Base-by-base conservation (phyloP, 2,329 filamentous ascomycete genomes). In the Westerdykella ornata region DNA sequence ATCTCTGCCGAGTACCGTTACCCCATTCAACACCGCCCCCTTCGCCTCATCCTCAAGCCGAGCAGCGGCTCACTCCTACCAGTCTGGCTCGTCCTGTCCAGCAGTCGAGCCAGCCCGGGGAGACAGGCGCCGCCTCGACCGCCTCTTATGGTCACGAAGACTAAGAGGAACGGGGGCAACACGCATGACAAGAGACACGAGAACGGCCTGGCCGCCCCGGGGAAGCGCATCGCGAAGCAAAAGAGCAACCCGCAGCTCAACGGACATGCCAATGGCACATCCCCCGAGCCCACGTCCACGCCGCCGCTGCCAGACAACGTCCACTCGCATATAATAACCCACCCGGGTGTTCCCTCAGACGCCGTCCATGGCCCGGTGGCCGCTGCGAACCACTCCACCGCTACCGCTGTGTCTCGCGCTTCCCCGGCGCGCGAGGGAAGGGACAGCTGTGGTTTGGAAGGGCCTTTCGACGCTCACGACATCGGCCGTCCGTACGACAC, bases 181-280 rank as follows among this genome's bases (percentile, higher is more conserved):
- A 62, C 66, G 63, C 69, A 70, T 59, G 68, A 72, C 65, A 71
- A 68, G 56, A 81, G 84, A 68, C 84, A 94, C 71, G 88, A 95
- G 71, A 88, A 86, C 82, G 88, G 87, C 62, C 75, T 88, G 67
- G 84, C 88, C 75, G 82, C 82, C 60, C 80, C 84, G 39, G 83
- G 82, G 53, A 87, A 82, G 73, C 81, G 82, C 65, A 71, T 82
- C 57, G 56, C 63, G 46, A 69, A 66, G 58, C 67, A 71, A 59
- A 68, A 67, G 54, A 72, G 68, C 51, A 68, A 72, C 67, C 55
- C 65, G 26, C 54, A 67, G 46, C 66, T 71, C 56, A 64, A 68
- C 61, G 67, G 62, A 55, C 56, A 62, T 52, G 52, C 60, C 54
- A 69, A 70, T 64, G 66, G 63, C 41, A 52, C 49, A n/a, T 49